Base-by-base conservation (phyloP, 2,329 filamentous ascomycete genomes). In the Aspergillus fischeri region DNA sequence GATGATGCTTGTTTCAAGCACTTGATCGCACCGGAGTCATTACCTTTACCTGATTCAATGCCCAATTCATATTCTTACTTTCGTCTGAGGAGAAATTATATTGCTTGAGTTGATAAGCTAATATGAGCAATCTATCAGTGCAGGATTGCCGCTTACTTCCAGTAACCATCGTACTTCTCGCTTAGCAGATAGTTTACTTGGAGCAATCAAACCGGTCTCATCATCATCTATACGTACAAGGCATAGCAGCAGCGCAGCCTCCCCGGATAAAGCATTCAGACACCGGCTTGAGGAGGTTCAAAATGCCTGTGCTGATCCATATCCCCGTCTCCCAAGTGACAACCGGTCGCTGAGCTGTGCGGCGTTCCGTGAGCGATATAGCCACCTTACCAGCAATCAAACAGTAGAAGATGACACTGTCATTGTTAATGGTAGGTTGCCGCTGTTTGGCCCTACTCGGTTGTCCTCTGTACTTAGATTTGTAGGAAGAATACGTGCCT, bases 401-500 rank as follows among this genome's bases (percentile, higher is more conserved):
- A 74, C 71, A 62, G 65, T 72, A 71, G 72, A 74, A 60, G 63
- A 67, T 51, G 70, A 75, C 56, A 65, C 64, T 44, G 75, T 78
- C 42, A 65, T 75, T 55, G 64, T 78, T 55, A 69, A 73, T 72
- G 77, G 77, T 78, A 78, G 68, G 76, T 71, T 58, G 58, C 58
- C 51, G 59, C 53, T 62, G 41, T 38, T 50, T 61, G 60, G 56
- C 54, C 58, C 60, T 60, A 60, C 61, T 57, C 56, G 57, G 47
- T 64, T 59, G 55, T 56, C 55, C 60, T 53, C 57, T 69, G 68
- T 73, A 70, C 71, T 75, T 77, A 80, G 73, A 69, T 66, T 70
- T 70, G 70, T 78, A 87, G 91, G 92, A 74, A 91, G 91, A 70
- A 81, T 96, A 61, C 81, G 82, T 67, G 86, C 86, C 49, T 83